Percentiles rank a stretch among this genome's conserved stretches.
These are phyloP conservation scores for Cardamine occulta DNA, from an alignment of 345 rosid genomes.

Conservation along the genomic window DNA sequence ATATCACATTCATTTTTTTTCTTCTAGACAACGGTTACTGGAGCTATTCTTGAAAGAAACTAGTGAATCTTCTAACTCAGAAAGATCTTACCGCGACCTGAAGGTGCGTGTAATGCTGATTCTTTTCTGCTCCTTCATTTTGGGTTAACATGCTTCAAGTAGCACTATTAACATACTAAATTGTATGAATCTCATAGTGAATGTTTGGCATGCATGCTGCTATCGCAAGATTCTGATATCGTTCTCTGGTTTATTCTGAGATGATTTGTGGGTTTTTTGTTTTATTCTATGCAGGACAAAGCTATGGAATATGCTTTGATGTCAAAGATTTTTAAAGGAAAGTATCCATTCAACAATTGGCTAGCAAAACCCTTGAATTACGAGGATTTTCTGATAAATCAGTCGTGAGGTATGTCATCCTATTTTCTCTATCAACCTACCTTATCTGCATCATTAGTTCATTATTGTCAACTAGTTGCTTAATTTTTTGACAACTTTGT, in stretches of 20 bases:
- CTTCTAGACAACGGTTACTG: slow-evolving; percentile 60
- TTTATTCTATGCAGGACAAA: slow-evolving; percentile 55
- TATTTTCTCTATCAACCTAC: no score
- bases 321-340: slow-evolving; percentile 43
- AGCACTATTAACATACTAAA: not conserved
- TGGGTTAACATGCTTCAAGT: slow-evolving; percentile 22
- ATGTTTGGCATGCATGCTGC: slow-evolving; percentile 12
- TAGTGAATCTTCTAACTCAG: slow-evolving; percentile 37
- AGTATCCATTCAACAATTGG: slow-evolving; percentile 45
- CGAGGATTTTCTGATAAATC: slow-evolving; percentile 39
- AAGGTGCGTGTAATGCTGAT: slow-evolving; percentile 59
- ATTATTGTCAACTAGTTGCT: slow-evolving; percentile 11
- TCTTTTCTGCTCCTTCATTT: slow-evolving; percentile 27
- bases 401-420: slow-evolving; percentile 38
- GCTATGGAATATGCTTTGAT: slow-evolving; percentile 54
- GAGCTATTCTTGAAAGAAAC: slow-evolving; percentile 54
- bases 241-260: slow-evolving; percentile 21
- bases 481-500: slow-evolving; percentile 8
- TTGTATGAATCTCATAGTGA: slow-evolving; percentile 18
- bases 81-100: slow-evolving; percentile 65
- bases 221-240: not conserved
- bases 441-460: slow-evolving; percentile 28
- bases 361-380: slow-evolving; percentile 38
- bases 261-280: not conserved
- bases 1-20: not conserved